phyloP scores from a whole-genome alignment of 371 early-diverging fungal species.

The Mortierella polycephala region DNA sequence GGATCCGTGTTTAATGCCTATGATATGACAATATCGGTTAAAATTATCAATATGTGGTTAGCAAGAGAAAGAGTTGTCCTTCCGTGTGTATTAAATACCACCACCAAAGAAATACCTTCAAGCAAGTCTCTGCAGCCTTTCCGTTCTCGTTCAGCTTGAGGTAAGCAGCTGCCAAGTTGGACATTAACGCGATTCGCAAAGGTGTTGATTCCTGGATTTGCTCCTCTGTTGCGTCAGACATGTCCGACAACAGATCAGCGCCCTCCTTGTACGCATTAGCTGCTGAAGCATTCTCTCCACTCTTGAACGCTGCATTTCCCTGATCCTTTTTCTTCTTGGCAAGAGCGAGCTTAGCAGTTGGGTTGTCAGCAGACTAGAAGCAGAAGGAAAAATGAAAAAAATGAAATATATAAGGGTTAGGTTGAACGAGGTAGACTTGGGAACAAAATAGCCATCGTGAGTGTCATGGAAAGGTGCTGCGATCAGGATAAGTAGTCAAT shows the following conservation, averaged over 20 bases:
- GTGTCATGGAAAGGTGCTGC: too few relatives aligned
- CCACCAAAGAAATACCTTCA: constrained; percentile 6
- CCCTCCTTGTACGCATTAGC: constrained; percentile 49
- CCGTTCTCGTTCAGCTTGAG: constrained; percentile 48
- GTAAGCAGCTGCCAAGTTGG: constrained; percentile 51
- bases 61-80: background rate
- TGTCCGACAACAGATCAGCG: constrained; percentile 30
- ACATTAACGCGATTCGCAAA: constrained; percentile 27
- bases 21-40: background rate
- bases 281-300: constrained; percentile 45
- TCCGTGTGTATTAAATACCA: background rate
- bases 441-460: background rate
- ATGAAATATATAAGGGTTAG: constrained; percentile 4
- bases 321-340: constrained; percentile 66
- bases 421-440: background rate
- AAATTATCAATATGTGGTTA: background rate
- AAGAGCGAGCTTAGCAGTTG: constrained; percentile 45
- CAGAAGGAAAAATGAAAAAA: background rate
- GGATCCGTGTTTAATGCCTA: constrained; percentile 65
- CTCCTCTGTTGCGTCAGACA: constrained; percentile 31
- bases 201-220: constrained; percentile 33
- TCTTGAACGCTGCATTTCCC: constrained; percentile 64
- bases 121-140: constrained; percentile 43
- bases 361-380: constrained; percentile 47
- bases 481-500: constrained; percentile 1